Conservation (phyloP, 2,329 filamentous ascomycete genomes). For the Sporothrix humicola region DNA sequence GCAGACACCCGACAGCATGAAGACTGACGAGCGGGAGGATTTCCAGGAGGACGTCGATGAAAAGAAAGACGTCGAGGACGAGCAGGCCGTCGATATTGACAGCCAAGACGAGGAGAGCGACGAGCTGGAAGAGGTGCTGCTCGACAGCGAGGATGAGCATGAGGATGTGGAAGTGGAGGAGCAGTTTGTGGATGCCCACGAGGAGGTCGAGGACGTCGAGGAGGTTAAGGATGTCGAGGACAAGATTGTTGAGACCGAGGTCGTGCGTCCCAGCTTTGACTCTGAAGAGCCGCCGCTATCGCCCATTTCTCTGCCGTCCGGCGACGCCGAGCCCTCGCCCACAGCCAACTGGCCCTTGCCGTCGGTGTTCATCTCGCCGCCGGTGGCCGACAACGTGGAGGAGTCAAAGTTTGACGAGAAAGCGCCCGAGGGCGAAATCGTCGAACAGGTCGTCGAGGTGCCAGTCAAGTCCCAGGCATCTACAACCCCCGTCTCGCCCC, state of each 20-base stretch:
- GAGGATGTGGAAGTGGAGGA: background rate
- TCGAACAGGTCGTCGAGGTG: background rate
- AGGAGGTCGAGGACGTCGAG: background rate
- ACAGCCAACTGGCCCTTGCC: slow-evolving; percentile 39
- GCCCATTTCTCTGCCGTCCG: slow-evolving; percentile 9
- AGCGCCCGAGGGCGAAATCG: background rate
- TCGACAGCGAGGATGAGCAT: background rate
- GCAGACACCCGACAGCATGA: slow-evolving; percentile 13
- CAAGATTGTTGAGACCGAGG: background rate
- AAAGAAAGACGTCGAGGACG: background rate
- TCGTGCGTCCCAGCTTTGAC: background rate
- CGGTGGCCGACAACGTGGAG: background rate
- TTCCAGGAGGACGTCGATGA: too few species aligned
- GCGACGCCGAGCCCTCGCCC: slow-evolving; percentile 31
- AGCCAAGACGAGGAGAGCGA: too few species aligned
- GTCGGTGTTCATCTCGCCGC: background rate
- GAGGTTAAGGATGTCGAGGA: background rate
- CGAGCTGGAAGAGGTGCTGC: too few species aligned
- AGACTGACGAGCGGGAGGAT: background rate
- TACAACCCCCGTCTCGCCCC: background rate
- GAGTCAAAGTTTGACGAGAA: background rate
- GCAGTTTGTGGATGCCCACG: background rate
- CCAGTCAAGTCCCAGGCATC: background rate
- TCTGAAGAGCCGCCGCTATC: slow-evolving; percentile 14
- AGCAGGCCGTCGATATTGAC: too few species aligned